Percentiles rank a stretch among this genome's conserved stretches.
These are phyloP conservation scores for Thalassiosira profunda DNA, from an alignment of 108 stramenopile genomes.

Conservation along the genomic window DNA sequence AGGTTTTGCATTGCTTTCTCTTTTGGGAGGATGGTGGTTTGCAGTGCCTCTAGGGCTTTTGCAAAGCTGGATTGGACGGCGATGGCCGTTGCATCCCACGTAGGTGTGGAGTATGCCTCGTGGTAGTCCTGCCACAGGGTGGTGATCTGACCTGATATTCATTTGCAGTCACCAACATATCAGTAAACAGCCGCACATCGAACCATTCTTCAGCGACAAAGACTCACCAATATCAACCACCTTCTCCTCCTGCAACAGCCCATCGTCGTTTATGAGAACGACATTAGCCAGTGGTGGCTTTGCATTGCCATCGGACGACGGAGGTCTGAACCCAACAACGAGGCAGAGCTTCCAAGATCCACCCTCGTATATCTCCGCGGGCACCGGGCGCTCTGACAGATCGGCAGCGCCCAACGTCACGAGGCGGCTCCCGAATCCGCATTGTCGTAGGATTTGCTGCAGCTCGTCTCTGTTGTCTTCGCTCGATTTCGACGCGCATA, in stretches of 20 bases:
- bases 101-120: not conserved
- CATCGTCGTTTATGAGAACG: conserved; percentile 16
- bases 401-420: not conserved
- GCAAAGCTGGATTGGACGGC: conserved; percentile 6
- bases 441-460: conserved; percentile 4
- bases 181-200: conserved; percentile 3
- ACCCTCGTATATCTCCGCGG: conserved; percentile 44
- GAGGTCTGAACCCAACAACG: conserved; percentile 20
- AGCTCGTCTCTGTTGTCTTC: not conserved
- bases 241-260: conserved; percentile 16
- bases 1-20: conserved; percentile 57
- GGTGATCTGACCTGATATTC: conserved; percentile 63
- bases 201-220: not conserved
- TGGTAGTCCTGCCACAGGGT: conserved; percentile 58
- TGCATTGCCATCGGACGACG: not conserved
- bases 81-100: not conserved
- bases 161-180: conserved; percentile 17
- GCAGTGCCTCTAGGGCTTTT: conserved; percentile 15
- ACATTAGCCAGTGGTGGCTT: conserved; percentile 34
- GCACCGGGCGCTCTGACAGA: conserved; percentile 10
- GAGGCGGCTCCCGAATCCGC: conserved; percentile 26
- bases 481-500: no score
- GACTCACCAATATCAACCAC: conserved; percentile 37
- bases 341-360: conserved; percentile 44
- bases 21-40: conserved; percentile 31